Percentiles rank a stretch among this genome's conserved stretches.
Conservation (phyloP, 176 grass and related monocot genomes). For the Rhynchospora tenuis region DNA sequence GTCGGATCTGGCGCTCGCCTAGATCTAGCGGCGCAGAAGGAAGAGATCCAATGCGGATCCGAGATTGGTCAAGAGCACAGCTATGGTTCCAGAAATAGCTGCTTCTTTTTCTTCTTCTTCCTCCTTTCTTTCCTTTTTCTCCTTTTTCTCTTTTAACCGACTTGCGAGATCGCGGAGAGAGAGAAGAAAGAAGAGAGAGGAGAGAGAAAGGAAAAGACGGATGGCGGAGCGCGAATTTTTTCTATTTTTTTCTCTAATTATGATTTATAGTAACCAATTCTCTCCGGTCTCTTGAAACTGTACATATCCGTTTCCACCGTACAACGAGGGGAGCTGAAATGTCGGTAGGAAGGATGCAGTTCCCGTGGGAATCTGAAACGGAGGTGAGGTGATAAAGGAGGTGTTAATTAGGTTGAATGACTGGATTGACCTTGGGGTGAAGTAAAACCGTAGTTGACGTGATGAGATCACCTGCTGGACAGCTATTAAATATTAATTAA, state of each 20-base stretch:
- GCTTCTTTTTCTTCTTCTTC: background rate
- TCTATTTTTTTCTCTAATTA: constrained; percentile 12
- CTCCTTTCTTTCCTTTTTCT: constrained; percentile 12
- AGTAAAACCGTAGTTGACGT: background rate
- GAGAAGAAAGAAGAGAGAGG: constrained; percentile 31
- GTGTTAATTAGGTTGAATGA: background rate
- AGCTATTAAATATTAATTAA: background rate
- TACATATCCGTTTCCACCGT: background rate
- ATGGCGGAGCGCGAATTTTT: constrained; percentile 66
- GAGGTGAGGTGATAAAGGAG: background rate
- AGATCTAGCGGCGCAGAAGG: constrained; percentile 18
- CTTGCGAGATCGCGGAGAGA: constrained; percentile 33
- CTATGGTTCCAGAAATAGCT: background rate
- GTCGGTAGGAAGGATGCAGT: background rate
- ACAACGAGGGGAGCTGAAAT: background rate
- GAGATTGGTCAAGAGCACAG: background rate
- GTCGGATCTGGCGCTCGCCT: constrained; percentile 18
- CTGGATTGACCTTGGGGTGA: constrained; percentile 1
- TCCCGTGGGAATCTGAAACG: background rate
- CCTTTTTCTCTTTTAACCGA: background rate
- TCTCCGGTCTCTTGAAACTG: background rate
- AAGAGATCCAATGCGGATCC: constrained; percentile 21
- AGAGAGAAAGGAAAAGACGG: constrained; percentile 21
- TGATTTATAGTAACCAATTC: background rate
- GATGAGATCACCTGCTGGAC: background rate